Conservation (phyloP, 164 flowering plant genomes). For the Vitis rupestris region DNA sequence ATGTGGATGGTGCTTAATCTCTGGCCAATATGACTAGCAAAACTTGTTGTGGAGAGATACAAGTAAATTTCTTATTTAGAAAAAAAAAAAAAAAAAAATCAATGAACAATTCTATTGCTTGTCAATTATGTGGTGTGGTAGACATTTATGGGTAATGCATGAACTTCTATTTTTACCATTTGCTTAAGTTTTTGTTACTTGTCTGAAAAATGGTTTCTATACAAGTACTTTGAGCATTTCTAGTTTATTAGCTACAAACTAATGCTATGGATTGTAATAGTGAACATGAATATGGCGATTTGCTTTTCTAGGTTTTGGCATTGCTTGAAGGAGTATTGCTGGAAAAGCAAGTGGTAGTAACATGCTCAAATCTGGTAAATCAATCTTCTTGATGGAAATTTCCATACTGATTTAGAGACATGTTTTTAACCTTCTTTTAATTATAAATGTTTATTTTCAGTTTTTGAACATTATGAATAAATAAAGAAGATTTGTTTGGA, state of each 20-base stretch:
- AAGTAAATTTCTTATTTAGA: too few species aligned
- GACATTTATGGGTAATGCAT: too few species aligned
- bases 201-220: too few species aligned
- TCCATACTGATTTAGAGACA: background rate
- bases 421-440: background rate
- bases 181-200: too few species aligned
- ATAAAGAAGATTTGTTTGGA: background rate
- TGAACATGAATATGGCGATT: constrained; percentile 2
- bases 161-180: too few species aligned
- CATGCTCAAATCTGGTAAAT: constrained; percentile 82
- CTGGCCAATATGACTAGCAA: too few species aligned
- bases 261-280: background rate
- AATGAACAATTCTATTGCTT: too few species aligned
- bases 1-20: too few species aligned
- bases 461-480: background rate
- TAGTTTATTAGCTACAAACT: background rate
- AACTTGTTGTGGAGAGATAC: too few species aligned
- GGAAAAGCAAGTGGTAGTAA: constrained; percentile 85
- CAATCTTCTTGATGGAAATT: background rate
- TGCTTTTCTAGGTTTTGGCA: constrained; percentile 56
- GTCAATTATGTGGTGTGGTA: too few species aligned
- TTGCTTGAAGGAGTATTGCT: constrained; percentile 71
- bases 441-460: constrained; percentile 2
- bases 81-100: too few species aligned
- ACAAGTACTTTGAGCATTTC: background rate